Conservation (phyloP, 371 early-diverging fungal species). For the Mucor mucedo region DNA sequence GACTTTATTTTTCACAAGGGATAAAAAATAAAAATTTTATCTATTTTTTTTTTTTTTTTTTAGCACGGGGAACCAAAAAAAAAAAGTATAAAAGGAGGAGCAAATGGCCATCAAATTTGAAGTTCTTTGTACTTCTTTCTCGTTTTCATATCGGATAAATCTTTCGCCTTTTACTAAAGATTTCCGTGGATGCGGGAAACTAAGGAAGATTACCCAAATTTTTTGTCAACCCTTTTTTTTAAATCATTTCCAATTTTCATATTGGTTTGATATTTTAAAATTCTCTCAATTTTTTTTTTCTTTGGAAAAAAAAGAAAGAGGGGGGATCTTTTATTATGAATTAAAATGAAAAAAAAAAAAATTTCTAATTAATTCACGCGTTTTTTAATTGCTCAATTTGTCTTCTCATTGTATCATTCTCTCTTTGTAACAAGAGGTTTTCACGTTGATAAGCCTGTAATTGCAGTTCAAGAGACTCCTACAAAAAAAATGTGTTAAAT, state of each 20-base stretch:
- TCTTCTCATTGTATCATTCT: slow-evolving; percentile 57
- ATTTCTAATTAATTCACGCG: neutral
- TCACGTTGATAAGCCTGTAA: slow-evolving; percentile 52
- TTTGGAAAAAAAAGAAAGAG: neutral
- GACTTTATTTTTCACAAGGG: neutral
- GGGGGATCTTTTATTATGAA: slow-evolving; percentile 2
- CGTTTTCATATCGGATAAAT: slow-evolving; percentile 59
- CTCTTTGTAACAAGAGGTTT: slow-evolving; percentile 55
- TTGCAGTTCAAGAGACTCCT: slow-evolving; percentile 48
- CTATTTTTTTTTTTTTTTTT: no score
- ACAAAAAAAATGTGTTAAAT: neutral
- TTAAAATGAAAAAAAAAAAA: slow-evolving; percentile 18
- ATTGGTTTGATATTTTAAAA: neutral
- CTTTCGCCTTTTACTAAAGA: slow-evolving; percentile 65
- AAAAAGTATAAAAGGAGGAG: slow-evolving; percentile 20
- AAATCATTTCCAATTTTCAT: no score
- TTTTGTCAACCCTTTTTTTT: slow-evolving; percentile 34
- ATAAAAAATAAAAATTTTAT: neutral
- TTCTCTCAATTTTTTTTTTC: neutral
- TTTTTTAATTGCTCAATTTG: slow-evolving; percentile 49
- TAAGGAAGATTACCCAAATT: slow-evolving; percentile 54
- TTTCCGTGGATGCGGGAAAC: slow-evolving; percentile 59
- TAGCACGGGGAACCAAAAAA: neutral
- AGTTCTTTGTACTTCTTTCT: slow-evolving; percentile 49
- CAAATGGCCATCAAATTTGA: neutral